These are phyloP conservation scores for Ballota nigra DNA, from an alignment of 257 asterid genomes.

Conservation along the genomic window DNA sequence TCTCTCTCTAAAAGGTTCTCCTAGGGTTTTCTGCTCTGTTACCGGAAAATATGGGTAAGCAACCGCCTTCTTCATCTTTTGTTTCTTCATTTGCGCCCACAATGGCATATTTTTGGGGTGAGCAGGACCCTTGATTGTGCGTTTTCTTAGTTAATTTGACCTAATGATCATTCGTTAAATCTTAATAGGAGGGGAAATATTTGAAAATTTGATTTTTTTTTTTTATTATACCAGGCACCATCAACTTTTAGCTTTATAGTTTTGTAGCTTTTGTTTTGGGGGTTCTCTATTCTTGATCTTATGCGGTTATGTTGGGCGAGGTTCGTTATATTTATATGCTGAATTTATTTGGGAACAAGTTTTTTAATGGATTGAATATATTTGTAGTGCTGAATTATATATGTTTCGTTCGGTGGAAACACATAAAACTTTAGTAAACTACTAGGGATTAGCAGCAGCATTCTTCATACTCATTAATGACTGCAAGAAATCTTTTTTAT, in stretches of 20 bases:
- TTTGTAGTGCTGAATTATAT: too few relatives aligned
- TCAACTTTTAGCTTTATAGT: too few relatives aligned
- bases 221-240: too few relatives aligned
- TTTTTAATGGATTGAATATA: too few relatives aligned
- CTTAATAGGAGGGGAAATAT: too few relatives aligned
- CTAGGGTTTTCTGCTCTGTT: not conserved
- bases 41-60: conserved; percentile 14
- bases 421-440: not conserved
- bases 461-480: too few relatives aligned
- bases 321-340: not conserved
- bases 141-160: conserved; percentile 12
- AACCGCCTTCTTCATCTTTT: not conserved
- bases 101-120: too few relatives aligned
- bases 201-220: too few relatives aligned
- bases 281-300: too few relatives aligned
- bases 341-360: not conserved
- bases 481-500: not conserved
- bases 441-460: not conserved
- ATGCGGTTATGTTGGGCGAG: not conserved
- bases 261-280: not conserved
- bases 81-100: not conserved
- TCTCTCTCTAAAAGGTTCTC: conserved; percentile 28
- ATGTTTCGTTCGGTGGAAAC: too few relatives aligned
- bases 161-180: conserved; percentile 9
- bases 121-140: too few relatives aligned